Evolutionary conservation across 768 basidiomycete species (phyloP), one percentile per base, ranked within the genome.

Genomic region (Phlegmacium glaucopus): DNA sequence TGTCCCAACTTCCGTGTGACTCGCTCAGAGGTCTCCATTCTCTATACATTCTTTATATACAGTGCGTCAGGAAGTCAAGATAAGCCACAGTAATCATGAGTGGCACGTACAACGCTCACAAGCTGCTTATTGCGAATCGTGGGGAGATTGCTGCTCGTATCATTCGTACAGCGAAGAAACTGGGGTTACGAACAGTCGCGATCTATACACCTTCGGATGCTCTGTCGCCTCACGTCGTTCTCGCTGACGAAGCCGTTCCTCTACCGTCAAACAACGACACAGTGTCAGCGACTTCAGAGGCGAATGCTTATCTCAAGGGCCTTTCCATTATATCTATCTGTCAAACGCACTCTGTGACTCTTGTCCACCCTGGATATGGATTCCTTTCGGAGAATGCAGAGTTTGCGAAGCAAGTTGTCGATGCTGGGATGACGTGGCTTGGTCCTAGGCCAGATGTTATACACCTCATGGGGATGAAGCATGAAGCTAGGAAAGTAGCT

Each of bases 131-230:
- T 49, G 83, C 82, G 15, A 87, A 88, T 61, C 79, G 85, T 18
- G 85, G 85, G 35, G 85, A 88, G 61, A 87, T 87, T 43, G 84
- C 83, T 8, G 69, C 80, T 11, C 78, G 85, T 8, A 75, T 86
- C 53, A 65, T 86, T 18, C 74, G 71, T 42, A 79, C 83, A 0
- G 82, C 81, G 2, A 71, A 72, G 40, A 61, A 61, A 22, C 70
- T 84, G 3, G 76, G 72, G 1, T 57, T 88, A 18, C 60, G 55
- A 4, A 83, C 81, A 0, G 56, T 85, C n/a, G 70, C 80, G 3
- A 65, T 87, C 36, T 85, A 85, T 61, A 76, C 78, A 3, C 64
- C 74, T 9, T 75, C 79, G 0, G 85, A 87, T 51, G 67, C 80
- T 6, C 68, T 77, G 4, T 73, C 79, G 0, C 77, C 76, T 0